Conservation (phyloP, 2,329 filamentous ascomycete genomes). For the Fusarium tuaranense region DNA sequence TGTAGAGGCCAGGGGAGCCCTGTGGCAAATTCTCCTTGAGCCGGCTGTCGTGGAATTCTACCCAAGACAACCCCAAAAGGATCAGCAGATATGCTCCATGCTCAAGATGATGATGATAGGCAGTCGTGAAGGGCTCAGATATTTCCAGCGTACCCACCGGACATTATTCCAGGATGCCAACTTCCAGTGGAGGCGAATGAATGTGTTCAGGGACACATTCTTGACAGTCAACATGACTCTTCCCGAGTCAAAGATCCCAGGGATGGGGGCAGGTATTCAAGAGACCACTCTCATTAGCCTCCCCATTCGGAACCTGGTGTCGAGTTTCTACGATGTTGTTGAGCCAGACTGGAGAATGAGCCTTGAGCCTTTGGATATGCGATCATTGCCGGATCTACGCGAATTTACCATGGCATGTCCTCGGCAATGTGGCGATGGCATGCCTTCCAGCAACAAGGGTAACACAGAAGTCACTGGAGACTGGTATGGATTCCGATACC, state of each 20-base stretch:
- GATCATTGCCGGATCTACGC: slow-evolving; percentile 1
- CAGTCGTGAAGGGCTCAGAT: background rate
- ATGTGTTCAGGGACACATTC: slow-evolving; percentile 13
- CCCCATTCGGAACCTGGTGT: slow-evolving; percentile 7
- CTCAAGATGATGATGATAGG: background rate
- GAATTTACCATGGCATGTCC: slow-evolving; percentile 29
- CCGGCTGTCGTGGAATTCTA: slow-evolving; percentile 8
- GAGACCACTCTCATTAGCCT: slow-evolving; percentile 1
- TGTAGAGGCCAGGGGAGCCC: background rate
- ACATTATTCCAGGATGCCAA: slow-evolving; percentile 2
- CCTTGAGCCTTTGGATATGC: background rate
- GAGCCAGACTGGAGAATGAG: background rate
- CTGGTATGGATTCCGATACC: slow-evolving; percentile 37
- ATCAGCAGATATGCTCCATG: background rate
- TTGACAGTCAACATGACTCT: slow-evolving; percentile 18
- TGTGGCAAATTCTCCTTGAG: background rate
- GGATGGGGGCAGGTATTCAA: background rate
- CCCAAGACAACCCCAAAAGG: background rate
- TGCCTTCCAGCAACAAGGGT: background rate
- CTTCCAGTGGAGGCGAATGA: slow-evolving; percentile 3
- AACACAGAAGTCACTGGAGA: background rate
- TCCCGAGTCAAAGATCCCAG: background rate
- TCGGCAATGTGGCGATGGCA: background rate
- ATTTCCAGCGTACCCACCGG: background rate
- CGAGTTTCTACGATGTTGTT: background rate